A percentile compares a stretch with the other conserved stretches of the same genome.
Evolutionary conservation across 1,284 basidiomycete genomes (phyloP).

Genomic region (Psilocybe mexicana): DNA sequence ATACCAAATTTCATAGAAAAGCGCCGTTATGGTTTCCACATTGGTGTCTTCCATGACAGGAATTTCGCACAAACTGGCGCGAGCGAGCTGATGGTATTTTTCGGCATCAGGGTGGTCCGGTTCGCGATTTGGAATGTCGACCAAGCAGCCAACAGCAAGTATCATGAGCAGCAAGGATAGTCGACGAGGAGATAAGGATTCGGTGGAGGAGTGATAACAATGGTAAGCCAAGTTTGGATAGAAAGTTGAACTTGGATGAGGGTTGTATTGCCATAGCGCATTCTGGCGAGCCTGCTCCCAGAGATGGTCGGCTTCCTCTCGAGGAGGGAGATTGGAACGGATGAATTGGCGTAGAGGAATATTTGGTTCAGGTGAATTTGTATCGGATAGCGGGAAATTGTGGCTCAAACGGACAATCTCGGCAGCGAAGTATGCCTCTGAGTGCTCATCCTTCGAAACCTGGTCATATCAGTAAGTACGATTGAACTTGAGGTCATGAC

Average conservation of each 20-base stretch:
- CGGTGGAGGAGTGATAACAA: conserved; percentile 41
- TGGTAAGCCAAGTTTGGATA: conserved; percentile 54
- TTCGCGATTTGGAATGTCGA: conserved; percentile 43
- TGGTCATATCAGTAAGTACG: conserved; percentile 4
- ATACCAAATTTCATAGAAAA: conserved; percentile 50
- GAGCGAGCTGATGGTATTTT: conserved; percentile 55
- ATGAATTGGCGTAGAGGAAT: conserved; percentile 39
- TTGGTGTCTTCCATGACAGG: conserved; percentile 61
- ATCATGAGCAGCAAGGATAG: conserved; percentile 46
- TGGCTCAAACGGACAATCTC: conserved; percentile 41
- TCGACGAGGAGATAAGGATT: conserved; percentile 50
- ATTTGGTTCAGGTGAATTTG: conserved; percentile 37
- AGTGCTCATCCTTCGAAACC: conserved; percentile 20
- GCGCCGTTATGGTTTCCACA: conserved; percentile 56
- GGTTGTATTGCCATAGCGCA: conserved; percentile 58
- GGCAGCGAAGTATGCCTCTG: conserved; percentile 31
- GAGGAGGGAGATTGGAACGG: conserved; percentile 37
- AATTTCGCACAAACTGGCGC: conserved; percentile 55
- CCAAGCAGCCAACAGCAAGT: conserved; percentile 47
- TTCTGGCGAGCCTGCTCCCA: conserved; percentile 48
- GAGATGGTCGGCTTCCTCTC: conserved; percentile 41
- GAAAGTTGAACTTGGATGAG: conserved; percentile 55
- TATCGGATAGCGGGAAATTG: conserved; percentile 41
- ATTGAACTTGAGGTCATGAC: background rate
- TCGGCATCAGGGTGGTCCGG: conserved; percentile 51